Percentiles rank a stretch among this genome's conserved stretches.
Evolutionary conservation across 169 alveolate genomes (phyloP).

Genomic region (Cystoisospora suis): DNA sequence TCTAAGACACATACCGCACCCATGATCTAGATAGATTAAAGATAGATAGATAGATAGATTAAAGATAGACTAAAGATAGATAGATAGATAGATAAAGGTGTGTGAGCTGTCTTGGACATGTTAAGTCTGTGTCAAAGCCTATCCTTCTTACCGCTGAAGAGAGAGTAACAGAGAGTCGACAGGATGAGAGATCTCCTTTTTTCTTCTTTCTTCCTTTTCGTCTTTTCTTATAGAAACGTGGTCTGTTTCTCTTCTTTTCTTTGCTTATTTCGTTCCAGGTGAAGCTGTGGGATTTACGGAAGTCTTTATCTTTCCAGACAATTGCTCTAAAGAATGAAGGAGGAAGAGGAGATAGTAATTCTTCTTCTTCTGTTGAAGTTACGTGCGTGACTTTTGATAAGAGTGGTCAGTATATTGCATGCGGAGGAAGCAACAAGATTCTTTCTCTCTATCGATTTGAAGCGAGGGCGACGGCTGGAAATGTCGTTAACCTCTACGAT

Average conservation of each 20-base stretch:
- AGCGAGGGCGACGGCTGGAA: constrained; percentile 59
- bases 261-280: constrained; percentile 21
- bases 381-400: constrained; percentile 73
- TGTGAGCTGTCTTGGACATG: neutral
- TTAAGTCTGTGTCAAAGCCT: neutral
- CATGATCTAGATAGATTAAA: too few relatives aligned
- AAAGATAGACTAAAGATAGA: too few relatives aligned
- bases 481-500: constrained; percentile 58
- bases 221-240: neutral
- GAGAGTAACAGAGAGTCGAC: neutral
- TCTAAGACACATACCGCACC: too few relatives aligned
- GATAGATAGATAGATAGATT: too few relatives aligned
- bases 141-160: neutral
- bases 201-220: neutral
- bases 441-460: constrained; percentile 67
- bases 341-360: neutral
- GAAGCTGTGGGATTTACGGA: constrained; percentile 80
- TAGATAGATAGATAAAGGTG: neutral
- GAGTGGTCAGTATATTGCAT: constrained; percentile 71
- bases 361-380: constrained; percentile 69
- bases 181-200: neutral
- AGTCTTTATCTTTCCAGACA: constrained; percentile 73
- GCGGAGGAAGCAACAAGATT: constrained; percentile 58
- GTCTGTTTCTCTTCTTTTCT: neutral
- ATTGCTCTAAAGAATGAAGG: neutral